Percentiles rank a stretch among this genome's conserved stretches.
Evolutionary conservation across 106 monocot genomes (phyloP).

Genomic region (Dioscorea alata): DNA sequence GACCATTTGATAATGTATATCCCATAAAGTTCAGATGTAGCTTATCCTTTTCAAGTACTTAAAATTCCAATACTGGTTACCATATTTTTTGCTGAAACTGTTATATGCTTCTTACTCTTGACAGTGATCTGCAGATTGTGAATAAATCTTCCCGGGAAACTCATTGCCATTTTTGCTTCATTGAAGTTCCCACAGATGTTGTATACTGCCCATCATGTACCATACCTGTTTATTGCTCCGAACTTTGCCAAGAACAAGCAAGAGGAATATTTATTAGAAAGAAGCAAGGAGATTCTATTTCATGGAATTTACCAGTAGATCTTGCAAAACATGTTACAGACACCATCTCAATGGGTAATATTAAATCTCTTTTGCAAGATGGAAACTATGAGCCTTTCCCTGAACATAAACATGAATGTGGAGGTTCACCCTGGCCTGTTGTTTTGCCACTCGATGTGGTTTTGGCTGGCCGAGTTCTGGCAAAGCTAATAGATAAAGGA

Average conservation of each 20-base stretch:
- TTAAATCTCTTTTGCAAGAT: neutral
- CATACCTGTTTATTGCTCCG: slow-evolving; percentile 82
- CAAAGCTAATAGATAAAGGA: slow-evolving; percentile 31
- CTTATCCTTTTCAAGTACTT: too few species aligned
- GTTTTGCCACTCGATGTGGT: slow-evolving; percentile 80
- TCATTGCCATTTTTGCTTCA: slow-evolving; percentile 89
- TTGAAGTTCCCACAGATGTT: slow-evolving; percentile 57
- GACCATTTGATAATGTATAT: too few species aligned
- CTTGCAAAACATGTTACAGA: slow-evolving; percentile 29
- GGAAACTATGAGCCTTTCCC: slow-evolving; percentile 15
- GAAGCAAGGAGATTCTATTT: slow-evolving; percentile 11
- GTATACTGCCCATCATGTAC: slow-evolving; percentile 78
- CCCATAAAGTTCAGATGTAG: too few species aligned
- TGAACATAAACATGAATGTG: slow-evolving; percentile 96
- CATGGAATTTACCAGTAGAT: slow-evolving; percentile 22
- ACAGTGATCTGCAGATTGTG: slow-evolving; percentile 58
- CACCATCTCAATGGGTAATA: neutral
- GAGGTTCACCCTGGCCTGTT: slow-evolving; percentile 75
- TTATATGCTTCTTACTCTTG: slow-evolving; percentile 23
- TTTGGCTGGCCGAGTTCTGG: slow-evolving; percentile 70
- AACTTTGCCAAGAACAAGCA: slow-evolving; percentile 57
- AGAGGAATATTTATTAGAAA: neutral
- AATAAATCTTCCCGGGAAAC: slow-evolving; percentile 65
- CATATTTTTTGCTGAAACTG: slow-evolving; percentile 6
- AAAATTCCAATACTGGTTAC: too few species aligned